Conservation (phyloP, 495 filamentous ascomycete genomes). For the Pseudevernia furfuracea region DNA sequence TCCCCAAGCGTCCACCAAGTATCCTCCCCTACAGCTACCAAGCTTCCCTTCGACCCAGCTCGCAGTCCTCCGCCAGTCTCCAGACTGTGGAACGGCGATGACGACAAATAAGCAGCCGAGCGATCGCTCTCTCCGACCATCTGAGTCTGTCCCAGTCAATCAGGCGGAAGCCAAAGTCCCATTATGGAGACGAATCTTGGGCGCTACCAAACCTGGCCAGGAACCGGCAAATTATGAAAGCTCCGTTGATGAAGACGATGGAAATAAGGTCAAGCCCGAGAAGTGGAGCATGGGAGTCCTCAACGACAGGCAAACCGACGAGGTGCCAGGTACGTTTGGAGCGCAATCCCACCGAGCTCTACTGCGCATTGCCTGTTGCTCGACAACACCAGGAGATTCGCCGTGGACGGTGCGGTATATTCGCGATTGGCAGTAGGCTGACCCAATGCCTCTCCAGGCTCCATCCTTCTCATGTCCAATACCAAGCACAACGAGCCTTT, state of each 20-base stretch:
- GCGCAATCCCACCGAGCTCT: not conserved
- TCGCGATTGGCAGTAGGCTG: slow-evolving; percentile 7
- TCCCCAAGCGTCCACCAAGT: not conserved
- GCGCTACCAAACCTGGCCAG: not conserved
- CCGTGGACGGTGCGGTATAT: not conserved
- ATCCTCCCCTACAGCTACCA: not conserved
- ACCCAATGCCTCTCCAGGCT: slow-evolving; percentile 46
- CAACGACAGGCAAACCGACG: slow-evolving; percentile 73
- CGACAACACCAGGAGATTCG: not conserved
- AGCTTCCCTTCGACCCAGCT: not conserved
- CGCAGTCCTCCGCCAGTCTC: not conserved
- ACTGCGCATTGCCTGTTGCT: slow-evolving; percentile 1
- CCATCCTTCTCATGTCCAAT: slow-evolving; percentile 66
- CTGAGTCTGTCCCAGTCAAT: not conserved
- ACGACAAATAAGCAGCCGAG: not conserved
- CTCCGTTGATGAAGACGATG: slow-evolving; percentile 19
- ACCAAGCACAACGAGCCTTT: slow-evolving; percentile 72
- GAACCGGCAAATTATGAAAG: slow-evolving; percentile 6
- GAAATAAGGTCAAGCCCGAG: slow-evolving; percentile 23
- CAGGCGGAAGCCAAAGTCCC: not conserved
- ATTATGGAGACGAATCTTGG: slow-evolving; percentile 16
- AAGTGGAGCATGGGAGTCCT: slow-evolving; percentile 77
- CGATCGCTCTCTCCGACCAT: not conserved
- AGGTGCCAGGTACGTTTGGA: slow-evolving; percentile 73
- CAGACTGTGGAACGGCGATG: not conserved